A percentile compares a stretch with the other conserved stretches of the same genome.
Evolutionary conservation across 176 grass and related monocot species (phyloP).

Genomic region (Lolium multiflorum): DNA sequence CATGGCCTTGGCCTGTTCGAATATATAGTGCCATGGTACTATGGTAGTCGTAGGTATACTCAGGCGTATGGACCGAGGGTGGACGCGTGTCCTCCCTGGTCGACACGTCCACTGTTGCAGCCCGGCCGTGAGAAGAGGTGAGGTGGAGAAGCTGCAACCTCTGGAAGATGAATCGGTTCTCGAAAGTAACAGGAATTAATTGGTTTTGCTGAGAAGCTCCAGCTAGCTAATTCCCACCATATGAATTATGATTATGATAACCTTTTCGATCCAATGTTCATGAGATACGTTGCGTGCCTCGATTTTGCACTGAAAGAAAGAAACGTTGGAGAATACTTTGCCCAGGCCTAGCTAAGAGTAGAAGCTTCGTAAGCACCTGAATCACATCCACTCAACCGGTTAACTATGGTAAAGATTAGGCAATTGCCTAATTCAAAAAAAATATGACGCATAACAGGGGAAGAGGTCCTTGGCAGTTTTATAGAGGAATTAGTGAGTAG

Average conservation of each 20-base stretch:
- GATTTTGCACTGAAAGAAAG: no score
- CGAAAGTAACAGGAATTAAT: neutral
- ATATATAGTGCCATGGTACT: neutral
- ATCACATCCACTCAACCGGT: no score
- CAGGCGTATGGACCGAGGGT: neutral
- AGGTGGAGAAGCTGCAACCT: neutral
- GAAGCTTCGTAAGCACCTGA: no score
- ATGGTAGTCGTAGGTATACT: neutral
- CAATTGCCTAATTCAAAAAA: no score
- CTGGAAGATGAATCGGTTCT: neutral
- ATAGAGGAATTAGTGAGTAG: no score
- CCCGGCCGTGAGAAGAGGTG: neutral
- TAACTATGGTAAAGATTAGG: no score
- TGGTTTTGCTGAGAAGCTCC: neutral
- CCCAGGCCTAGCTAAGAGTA: no score
- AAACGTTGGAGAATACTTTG: no score
- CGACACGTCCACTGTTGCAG: neutral
- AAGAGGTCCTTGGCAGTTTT: no score
- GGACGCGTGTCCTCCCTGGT: neutral
- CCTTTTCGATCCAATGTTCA: neutral
- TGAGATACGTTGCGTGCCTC: no score
- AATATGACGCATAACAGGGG: no score
- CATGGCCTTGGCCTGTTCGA: neutral
- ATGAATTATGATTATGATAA: no score
- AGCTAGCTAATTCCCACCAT: neutral